Evolutionary conservation across 805 yeast species (phyloP).

Genomic region (Zygosaccharomyces lentus): DNA sequence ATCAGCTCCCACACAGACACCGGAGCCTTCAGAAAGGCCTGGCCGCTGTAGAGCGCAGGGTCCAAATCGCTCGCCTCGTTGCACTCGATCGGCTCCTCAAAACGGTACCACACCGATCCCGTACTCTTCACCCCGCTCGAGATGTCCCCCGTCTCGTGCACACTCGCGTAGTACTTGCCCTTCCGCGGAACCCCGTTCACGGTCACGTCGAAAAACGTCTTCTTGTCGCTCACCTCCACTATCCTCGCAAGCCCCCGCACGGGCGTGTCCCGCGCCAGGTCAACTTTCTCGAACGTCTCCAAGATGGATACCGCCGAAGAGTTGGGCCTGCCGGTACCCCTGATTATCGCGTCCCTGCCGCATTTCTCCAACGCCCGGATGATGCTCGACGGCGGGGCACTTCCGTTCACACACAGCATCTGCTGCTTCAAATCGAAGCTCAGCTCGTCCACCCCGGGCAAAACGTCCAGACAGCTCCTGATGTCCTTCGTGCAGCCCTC

Average conservation of each 20-base stretch:
- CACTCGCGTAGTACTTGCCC: conserved; percentile 65
- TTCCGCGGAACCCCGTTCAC: conserved; percentile 58
- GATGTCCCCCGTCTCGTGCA: conserved; percentile 70
- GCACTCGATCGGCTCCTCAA: conserved; percentile 31
- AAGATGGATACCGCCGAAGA: conserved; percentile 88
- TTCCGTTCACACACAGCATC: conserved; percentile 63
- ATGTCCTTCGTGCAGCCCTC: conserved; percentile 64
- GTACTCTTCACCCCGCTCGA: conserved; percentile 67
- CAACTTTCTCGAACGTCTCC: conserved; percentile 58
- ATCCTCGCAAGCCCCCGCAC: conserved; percentile 86
- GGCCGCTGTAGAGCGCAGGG: conserved; percentile 38
- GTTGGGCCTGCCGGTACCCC: conserved; percentile 86
- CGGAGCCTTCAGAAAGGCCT: conserved; percentile 43
- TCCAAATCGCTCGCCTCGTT: conserved; percentile 35
- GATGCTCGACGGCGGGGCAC: conserved; percentile 70
- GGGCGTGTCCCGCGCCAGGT: conserved; percentile 41
- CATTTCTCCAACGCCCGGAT: conserved; percentile 62
- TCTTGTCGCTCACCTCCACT: conserved; percentile 54
- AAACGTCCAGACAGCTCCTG: conserved; percentile 44
- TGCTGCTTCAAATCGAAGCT: conserved; percentile 55
- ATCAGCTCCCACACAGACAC: conserved; percentile 56
- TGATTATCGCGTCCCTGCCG: conserved; percentile 85
- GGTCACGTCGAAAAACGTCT: conserved; percentile 70
- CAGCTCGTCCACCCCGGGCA: conserved; percentile 50
- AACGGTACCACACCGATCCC: conserved; percentile 47